A percentile compares a stretch with the other conserved stretches of the same genome.
phyloP scores from a whole-genome alignment of 192 early-diverging fungal genomes.

The Dissophora globulifera region DNA sequence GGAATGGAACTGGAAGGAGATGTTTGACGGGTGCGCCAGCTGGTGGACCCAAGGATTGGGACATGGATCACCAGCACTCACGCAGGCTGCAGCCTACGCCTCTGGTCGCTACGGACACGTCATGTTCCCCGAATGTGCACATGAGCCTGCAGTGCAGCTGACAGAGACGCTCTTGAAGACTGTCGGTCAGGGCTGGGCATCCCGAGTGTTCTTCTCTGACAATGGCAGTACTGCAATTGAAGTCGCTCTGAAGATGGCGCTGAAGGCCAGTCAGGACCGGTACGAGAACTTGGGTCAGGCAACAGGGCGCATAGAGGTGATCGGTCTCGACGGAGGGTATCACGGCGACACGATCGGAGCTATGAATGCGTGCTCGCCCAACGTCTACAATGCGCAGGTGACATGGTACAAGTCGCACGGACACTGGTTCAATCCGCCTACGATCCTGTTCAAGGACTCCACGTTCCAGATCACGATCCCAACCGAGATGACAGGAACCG shows the following conservation, averaged over 20 bases:
- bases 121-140: slow-evolving; percentile 78
- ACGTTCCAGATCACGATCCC: slow-evolving; percentile 57
- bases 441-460: slow-evolving; percentile 60
- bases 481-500: slow-evolving; percentile 26
- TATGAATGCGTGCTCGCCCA: slow-evolving; percentile 83
- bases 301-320: slow-evolving; percentile 58
- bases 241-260: slow-evolving; percentile 84
- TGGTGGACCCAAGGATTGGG: slow-evolving; percentile 89
- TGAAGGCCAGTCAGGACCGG: slow-evolving; percentile 60
- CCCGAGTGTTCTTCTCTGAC: slow-evolving; percentile 82
- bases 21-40: slow-evolving; percentile 80
- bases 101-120: slow-evolving; percentile 84
- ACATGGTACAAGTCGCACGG: slow-evolving; percentile 75
- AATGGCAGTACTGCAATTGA: slow-evolving; percentile 86
- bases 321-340: slow-evolving; percentile 82
- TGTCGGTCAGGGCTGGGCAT: slow-evolving; percentile 69
- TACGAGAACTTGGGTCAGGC: slow-evolving; percentile 42
- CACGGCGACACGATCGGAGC: slow-evolving; percentile 90
- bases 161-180: slow-evolving; percentile 66
- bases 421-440: slow-evolving; percentile 78
- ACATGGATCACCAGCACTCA: slow-evolving; percentile 70
- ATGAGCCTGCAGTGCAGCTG: slow-evolving; percentile 72
- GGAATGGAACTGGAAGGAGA: slow-evolving; percentile 49
- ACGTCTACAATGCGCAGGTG: slow-evolving; percentile 74
- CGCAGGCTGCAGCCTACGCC: slow-evolving; percentile 70